phyloP scores from a whole-genome alignment of 2,329 filamentous ascomycete species.

The Claviceps capensis region DNA sequence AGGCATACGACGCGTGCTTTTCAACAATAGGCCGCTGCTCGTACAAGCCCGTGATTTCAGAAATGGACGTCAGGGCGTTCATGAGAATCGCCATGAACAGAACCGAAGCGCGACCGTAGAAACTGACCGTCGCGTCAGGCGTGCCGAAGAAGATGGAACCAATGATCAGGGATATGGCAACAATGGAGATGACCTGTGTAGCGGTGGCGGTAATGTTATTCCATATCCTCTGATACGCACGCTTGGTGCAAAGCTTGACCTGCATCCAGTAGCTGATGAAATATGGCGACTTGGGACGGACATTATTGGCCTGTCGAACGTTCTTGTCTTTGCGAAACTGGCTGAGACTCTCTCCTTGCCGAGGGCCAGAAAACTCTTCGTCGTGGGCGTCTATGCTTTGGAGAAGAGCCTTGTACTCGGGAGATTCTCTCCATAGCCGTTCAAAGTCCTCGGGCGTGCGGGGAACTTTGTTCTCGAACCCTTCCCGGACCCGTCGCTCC shows the following conservation, averaged over 20 bases:
- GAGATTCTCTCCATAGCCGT: conserved; percentile 28
- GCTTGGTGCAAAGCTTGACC: conserved; percentile 33
- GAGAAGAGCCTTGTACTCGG: conserved; percentile 27
- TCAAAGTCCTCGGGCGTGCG: conserved; percentile 59
- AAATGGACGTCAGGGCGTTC: conserved; percentile 43
- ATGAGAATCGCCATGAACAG: conserved; percentile 48
- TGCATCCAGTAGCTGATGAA: conserved; percentile 42
- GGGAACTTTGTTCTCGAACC: conserved; percentile 48
- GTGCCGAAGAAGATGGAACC: conserved; percentile 46
- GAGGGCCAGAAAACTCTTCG: conserved; percentile 27
- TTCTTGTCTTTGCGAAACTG: conserved; percentile 34
- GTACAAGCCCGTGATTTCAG: conserved; percentile 37
- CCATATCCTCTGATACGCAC: conserved; percentile 39
- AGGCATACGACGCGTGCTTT: conserved; percentile 34
- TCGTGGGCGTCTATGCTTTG: conserved; percentile 39
- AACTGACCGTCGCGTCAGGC: conserved; percentile 33
- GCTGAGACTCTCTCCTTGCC: conserved; percentile 24
- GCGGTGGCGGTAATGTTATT: conserved; percentile 35
- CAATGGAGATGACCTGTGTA: conserved; percentile 30
- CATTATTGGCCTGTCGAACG: conserved; percentile 36
- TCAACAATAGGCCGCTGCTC: conserved; percentile 33
- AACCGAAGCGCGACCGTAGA: conserved; percentile 40
- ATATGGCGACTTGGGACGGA: conserved; percentile 41
- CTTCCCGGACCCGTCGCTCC: conserved; percentile 41
- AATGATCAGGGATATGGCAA: conserved; percentile 46